phyloP scores from a whole-genome alignment of 2,329 filamentous ascomycete species.

The Ophiostoma perfectum region DNA sequence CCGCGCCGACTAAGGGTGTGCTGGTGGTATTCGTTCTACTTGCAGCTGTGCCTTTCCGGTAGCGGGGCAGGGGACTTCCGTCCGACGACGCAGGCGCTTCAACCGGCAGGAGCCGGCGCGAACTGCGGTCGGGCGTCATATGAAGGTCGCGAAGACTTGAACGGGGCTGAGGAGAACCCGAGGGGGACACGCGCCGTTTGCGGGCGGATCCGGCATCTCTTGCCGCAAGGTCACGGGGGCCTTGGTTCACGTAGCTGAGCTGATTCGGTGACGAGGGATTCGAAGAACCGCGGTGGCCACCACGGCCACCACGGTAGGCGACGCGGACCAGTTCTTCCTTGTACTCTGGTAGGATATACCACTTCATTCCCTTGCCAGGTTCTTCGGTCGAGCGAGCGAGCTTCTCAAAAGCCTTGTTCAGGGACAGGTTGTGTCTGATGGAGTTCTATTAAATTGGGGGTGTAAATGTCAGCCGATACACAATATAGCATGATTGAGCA shows the following conservation, averaged over 20 bases:
- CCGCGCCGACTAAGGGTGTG: slow-evolving; percentile 15
- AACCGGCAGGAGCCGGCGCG: slow-evolving; percentile 38
- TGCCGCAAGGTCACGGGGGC: slow-evolving; percentile 50
- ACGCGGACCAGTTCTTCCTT: slow-evolving; percentile 84
- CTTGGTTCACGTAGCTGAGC: slow-evolving; percentile 56
- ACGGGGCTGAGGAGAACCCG: slow-evolving; percentile 51
- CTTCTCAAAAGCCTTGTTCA: slow-evolving; percentile 94
- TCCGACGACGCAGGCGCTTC: slow-evolving; percentile 39
- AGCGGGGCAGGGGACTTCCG: slow-evolving; percentile 57
- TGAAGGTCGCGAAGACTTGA: slow-evolving; percentile 47
- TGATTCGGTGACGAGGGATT: slow-evolving; percentile 63
- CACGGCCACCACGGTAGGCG: slow-evolving; percentile 55
- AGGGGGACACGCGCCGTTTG: slow-evolving; percentile 53
- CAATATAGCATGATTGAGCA: too few species aligned
- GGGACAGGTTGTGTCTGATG: slow-evolving; percentile 89
- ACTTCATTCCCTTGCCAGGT: slow-evolving; percentile 98
- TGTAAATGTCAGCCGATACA: background rate
- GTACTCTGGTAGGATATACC: slow-evolving; percentile 82
- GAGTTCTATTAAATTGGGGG: slow-evolving; percentile 57
- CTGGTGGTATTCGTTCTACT: slow-evolving; percentile 19
- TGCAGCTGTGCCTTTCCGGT: slow-evolving; percentile 41
- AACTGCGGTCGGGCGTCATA: slow-evolving; percentile 53
- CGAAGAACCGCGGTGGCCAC: slow-evolving; percentile 62
- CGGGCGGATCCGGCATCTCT: slow-evolving; percentile 48
- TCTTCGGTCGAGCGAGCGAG: slow-evolving; percentile 88